Evolutionary conservation across 176 grass and related monocot genomes (phyloP).

Genomic region (Juncus inflexus): DNA sequence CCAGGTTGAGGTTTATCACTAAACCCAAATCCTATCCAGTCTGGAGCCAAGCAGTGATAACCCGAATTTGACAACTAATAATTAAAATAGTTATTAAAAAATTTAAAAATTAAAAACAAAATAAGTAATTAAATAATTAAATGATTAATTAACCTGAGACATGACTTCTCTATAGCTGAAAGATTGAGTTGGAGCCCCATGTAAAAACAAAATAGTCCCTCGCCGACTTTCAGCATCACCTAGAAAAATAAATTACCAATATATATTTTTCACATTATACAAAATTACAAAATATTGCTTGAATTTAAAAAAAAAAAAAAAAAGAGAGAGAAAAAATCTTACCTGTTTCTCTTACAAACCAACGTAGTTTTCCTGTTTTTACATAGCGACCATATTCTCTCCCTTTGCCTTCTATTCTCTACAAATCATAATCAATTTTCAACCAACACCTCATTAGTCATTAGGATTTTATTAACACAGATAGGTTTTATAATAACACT

Average conservation of each 20-base stretch:
- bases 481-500: too few species aligned
- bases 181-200: constrained; percentile 92
- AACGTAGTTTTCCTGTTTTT: constrained; percentile 67
- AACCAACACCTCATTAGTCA: too few species aligned
- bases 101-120: constrained; percentile 10
- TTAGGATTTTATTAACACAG: too few species aligned
- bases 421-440: constrained; percentile 7
- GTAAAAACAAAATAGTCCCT: constrained; percentile 82
- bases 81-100: constrained; percentile 12
- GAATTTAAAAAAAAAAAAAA: not conserved
- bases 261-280: constrained; percentile 14
- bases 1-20: constrained; percentile 95
- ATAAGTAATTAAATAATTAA: constrained; percentile 6
- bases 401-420: constrained; percentile 91
- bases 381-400: constrained; percentile 68
- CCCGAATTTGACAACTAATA: constrained; percentile 80
- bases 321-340: too few species aligned
- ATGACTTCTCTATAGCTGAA: constrained; percentile 84
- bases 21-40: constrained; percentile 98
- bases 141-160: constrained; percentile 60
- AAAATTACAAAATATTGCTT: not conserved
- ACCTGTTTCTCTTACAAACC: constrained; percentile 97
- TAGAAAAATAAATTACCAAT: constrained; percentile 24
- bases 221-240: constrained; percentile 46
- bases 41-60: constrained; percentile 88